These are phyloP conservation scores for Periglandula ipomoeae DNA, from an alignment of 2,329 filamentous ascomycete species.

Conservation along the genomic window DNA sequence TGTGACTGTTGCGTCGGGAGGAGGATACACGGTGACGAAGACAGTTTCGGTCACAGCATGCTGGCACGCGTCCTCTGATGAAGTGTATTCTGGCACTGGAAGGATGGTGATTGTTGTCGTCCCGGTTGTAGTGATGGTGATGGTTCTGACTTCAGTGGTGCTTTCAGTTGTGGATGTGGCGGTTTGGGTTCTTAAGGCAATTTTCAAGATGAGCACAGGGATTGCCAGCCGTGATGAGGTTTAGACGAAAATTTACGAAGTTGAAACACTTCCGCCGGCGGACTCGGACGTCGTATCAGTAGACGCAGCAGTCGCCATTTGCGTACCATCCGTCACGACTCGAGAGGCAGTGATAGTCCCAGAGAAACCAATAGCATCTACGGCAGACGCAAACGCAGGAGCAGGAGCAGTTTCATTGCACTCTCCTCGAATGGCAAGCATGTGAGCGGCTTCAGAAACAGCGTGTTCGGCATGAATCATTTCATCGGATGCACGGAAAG, in stretches of 20 bases:
- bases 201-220: neutral
- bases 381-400: conserved; percentile 7
- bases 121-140: conserved; percentile 14
- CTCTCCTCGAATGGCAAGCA: conserved; percentile 14
- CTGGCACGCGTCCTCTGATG: conserved; percentile 13
- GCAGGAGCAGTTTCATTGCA: conserved; percentile 10
- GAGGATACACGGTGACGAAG: conserved; percentile 8
- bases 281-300: neutral
- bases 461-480: conserved; percentile 12
- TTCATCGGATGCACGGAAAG: conserved; percentile 7
- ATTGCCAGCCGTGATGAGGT: no score
- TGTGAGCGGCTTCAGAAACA: conserved; percentile 12
- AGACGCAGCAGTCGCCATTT: conserved; percentile 1
- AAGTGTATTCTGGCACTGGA: conserved; percentile 16
- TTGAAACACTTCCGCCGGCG: conserved; percentile 19
- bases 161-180: conserved; percentile 20
- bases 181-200: conserved; percentile 22
- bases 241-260: conserved; percentile 26
- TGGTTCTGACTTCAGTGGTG: neutral
- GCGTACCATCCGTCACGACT: conserved; percentile 3
- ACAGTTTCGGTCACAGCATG: conserved; percentile 7
- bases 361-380: conserved; percentile 8
- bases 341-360: conserved; percentile 10
- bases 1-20: conserved; percentile 18
- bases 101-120: conserved; percentile 15